Percentiles rank a stretch among this genome's conserved stretches.
phyloP scores from a whole-genome alignment of 257 asterid genomes.

The Solanum virginianum region DNA sequence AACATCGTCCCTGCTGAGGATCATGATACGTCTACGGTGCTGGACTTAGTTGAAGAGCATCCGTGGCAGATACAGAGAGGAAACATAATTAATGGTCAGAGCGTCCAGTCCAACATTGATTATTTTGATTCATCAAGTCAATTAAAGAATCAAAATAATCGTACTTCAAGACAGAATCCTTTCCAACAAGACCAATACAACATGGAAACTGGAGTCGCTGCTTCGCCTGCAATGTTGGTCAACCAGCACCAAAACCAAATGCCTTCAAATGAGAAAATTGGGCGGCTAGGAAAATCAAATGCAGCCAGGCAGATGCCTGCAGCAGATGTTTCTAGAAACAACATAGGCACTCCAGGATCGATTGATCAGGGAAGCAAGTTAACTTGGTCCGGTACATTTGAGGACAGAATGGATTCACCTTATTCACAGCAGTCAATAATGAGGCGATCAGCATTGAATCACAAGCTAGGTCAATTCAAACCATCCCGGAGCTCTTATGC shows the following conservation, averaged over 20 bases:
- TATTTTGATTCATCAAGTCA: constrained; percentile 2
- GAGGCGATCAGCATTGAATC: neutral
- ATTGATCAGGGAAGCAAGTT: neutral
- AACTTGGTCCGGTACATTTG: neutral
- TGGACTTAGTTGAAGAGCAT: neutral
- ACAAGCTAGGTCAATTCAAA: neutral
- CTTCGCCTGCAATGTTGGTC: neutral
- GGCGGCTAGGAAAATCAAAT: neutral
- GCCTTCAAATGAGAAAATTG: neutral
- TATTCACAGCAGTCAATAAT: neutral
- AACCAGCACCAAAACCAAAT: neutral
- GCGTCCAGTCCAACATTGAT: constrained; percentile 9
- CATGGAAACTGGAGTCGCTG: neutral
- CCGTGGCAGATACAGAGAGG: neutral
- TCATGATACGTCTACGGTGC: neutral
- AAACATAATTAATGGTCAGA: constrained; percentile 9
- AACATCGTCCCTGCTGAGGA: neutral
- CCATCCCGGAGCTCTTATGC: neutral
- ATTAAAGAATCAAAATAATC: neutral
- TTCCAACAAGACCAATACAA: neutral
- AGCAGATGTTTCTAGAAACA: neutral
- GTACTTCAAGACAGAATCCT: neutral
- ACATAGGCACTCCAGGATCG: neutral
- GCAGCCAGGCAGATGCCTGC: neutral
- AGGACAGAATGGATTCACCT: neutral